A percentile compares a stretch with the other conserved stretches of the same genome.
Evolutionary conservation across 2,329 filamentous ascomycete genomes (phyloP).

Genomic region (Penicillium expansum): DNA sequence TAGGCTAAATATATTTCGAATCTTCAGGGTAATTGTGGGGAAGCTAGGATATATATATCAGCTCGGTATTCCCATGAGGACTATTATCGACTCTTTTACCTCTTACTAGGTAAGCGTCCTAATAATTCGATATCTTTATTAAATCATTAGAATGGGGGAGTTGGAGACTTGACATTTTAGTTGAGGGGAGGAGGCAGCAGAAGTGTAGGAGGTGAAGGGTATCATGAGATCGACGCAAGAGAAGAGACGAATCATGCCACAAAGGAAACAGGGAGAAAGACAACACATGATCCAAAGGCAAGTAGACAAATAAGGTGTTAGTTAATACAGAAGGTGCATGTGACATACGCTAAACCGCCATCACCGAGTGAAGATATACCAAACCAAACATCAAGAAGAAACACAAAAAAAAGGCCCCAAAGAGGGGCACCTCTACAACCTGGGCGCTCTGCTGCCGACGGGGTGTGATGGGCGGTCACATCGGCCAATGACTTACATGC

Average conservation of each 20-base stretch:
- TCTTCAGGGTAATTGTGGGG: too few relatives aligned
- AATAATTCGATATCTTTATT: too few relatives aligned
- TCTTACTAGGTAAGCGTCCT: background rate
- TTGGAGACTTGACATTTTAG: too few relatives aligned
- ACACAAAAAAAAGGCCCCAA: background rate
- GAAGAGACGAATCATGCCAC: too few relatives aligned
- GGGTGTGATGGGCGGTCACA: background rate
- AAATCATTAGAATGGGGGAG: too few relatives aligned
- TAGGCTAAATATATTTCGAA: rapidly evolving
- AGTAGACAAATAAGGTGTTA: too few relatives aligned
- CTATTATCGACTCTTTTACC: rapidly evolving
- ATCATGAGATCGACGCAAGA: background rate
- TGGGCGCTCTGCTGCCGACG: background rate
- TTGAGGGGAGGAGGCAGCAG: background rate
- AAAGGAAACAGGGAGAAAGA: background rate
- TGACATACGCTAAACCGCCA: background rate
- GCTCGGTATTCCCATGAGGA: too few relatives aligned
- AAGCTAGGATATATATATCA: background rate
- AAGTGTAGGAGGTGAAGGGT: background rate
- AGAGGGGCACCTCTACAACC: background rate
- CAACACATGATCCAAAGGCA: too few relatives aligned
- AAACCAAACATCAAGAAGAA: background rate
- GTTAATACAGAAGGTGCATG: background rate
- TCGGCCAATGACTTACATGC: background rate
- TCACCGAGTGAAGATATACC: background rate